phyloP scores from a whole-genome alignment of 345 rosid species.

The Brassica cretica region DNA sequence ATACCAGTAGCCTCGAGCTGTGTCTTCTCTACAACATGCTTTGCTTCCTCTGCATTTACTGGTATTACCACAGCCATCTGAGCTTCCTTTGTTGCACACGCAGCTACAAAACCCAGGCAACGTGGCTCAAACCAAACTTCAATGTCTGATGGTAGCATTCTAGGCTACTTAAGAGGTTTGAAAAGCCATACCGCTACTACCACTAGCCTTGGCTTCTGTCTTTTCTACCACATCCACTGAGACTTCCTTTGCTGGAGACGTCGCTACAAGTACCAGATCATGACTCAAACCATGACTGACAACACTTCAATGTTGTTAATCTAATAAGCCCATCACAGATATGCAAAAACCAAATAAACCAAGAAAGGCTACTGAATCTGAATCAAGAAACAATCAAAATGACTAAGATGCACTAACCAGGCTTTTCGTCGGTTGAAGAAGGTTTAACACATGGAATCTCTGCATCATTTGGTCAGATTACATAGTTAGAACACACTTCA shows the following conservation, averaged over 20 bases:
- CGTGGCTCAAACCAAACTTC: not conserved
- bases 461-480: conserved; percentile 45
- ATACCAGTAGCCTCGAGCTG: conserved; percentile 58
- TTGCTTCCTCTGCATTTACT: conserved; percentile 20
- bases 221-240: not conserved
- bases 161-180: not conserved
- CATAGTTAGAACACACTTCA: conserved; percentile 11
- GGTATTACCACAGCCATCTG: not conserved
- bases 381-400: conserved; percentile 3
- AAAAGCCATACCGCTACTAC: not conserved
- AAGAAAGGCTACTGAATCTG: not conserved
- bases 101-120: not conserved
- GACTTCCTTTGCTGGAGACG: conserved; percentile 1
- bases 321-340: not conserved
- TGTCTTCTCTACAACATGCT: conserved; percentile 42
- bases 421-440: conserved; percentile 40
- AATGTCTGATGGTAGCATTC: not conserved
- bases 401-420: conserved; percentile 41
- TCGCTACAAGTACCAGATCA: conserved; percentile 17
- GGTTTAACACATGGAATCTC: conserved; percentile 76
- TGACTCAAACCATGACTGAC: conserved; percentile 12
- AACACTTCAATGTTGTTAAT: not conserved
- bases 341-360: conserved; percentile 9
- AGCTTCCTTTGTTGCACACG: conserved; percentile 20
- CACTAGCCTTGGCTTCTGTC: not conserved